Base-by-base conservation (phyloP, 305 asterid species). In the Stenogyne calaminthoides region DNA sequence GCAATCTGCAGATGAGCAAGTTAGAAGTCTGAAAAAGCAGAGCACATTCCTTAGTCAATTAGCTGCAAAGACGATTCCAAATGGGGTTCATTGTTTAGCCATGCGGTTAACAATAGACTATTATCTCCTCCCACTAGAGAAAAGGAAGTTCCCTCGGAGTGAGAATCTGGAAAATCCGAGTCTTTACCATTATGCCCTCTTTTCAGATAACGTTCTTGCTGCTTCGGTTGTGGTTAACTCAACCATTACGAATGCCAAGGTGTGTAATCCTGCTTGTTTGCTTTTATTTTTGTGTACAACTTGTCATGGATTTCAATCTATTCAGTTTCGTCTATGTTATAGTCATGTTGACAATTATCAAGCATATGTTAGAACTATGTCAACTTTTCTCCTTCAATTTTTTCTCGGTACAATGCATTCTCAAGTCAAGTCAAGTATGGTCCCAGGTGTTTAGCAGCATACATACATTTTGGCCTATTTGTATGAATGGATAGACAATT, bases 1-100 rank as follows among this genome's bases (percentile, higher is more conserved):
- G 76, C 99, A 93, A 80, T 88, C 99, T 79, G 95, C 99, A 0
- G 99, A 95, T 80, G 99, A 93, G 83, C 98, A 93, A 89, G 98
- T 95, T 69, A 86, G 99, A 81, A 86, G 89, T 84, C 90, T 91
- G 80, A 95, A 95, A 83, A 95, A 91, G 86, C 99, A 95, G 88
- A 95, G 99, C 88, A 93, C 99, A 78, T 95, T 93, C 82, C 89
- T 95, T 63, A 93, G 97, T 78, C 99, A 93, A 76, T 78, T 95
- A 77, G 99, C 98, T 67, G 98, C 99, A 44, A 95, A 95, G 91
- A 95, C 98, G 6, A 88, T 95, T 73, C 99, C 98, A 11, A 95
- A 89, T 77, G 99, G 91, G 76, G 84, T 95, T 82, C 99, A 95
- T 80, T 93, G 99, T 80, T 83, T 95, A 70, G 87, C 99, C 61